Evolutionary conservation across 306 rosid genomes (phyloP), one percentile per base, ranked within the genome.

Genomic region (Leucaena leucocephala): DNA sequence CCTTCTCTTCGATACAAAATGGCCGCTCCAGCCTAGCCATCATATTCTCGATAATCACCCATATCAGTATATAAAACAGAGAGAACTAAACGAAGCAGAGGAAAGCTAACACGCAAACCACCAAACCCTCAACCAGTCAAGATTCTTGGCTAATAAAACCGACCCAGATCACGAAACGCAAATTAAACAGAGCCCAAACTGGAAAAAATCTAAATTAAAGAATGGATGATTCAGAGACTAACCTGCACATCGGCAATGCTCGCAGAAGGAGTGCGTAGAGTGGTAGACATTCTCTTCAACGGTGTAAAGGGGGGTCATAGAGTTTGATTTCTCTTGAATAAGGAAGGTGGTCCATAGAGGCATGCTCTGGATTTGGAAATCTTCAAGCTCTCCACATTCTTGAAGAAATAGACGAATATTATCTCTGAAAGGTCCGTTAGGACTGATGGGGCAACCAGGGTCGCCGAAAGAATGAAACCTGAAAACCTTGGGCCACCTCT

Each of bases 11-110:
- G 97, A 84, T 10, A 92, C 91, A 68, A 88, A 91, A 79, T 94
- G 97, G 12, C 92, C 93, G 66, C 98, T 89, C 98, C 97, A 94
- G 48, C 98, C 97, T 92, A 84, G 46, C 76, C 49, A 64, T 52
- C 74, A 83, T 15, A 15, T 64, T 42, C 50, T 10, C 66, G 78
- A 76, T 21, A 72, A 63, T 54, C 13, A 77, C n/a, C 44, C 80
- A 58, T 5, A 44, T 70, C 71, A 75, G 21, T 35, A 55, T 61
- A 67, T 61, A 77, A 66, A 27, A 50, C 55, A 59, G 48, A 71
- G 36, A 8, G 40, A 76, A 33, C 52, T 9, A 46, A 68, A 14
- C 4, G 58, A 44, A 63, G 36, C 19, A 17, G 16, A 35, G 39
- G 39, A 22, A 48, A 79, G 49, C 50, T 45, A 38, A 68, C 7